Conservation (phyloP, 2,329 filamentous ascomycete genomes). For the Aspergillus sergii region DNA sequence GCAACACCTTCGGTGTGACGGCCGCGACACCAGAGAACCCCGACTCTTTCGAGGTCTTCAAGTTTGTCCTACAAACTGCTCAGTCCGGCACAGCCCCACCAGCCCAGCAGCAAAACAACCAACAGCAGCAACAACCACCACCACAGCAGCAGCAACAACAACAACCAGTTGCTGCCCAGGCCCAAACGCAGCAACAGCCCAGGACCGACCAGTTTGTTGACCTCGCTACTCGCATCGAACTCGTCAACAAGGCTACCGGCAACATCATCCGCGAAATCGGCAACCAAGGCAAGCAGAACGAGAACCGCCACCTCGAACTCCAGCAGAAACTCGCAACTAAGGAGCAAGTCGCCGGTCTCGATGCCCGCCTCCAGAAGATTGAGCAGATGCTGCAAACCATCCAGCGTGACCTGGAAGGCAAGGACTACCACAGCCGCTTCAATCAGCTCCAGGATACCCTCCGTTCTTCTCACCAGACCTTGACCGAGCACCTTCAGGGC, state of each 20-base stretch:
- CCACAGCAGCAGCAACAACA: slow-evolving; percentile 18
- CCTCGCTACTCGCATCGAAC: slow-evolving; percentile 77
- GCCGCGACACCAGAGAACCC: slow-evolving; percentile 88
- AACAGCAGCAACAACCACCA: slow-evolving; percentile 14
- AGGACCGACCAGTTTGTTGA: slow-evolving; percentile 71
- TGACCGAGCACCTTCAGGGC: slow-evolving; percentile 55
- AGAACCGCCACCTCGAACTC: slow-evolving; percentile 58
- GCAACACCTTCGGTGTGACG: slow-evolving; percentile 84
- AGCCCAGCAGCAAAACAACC: slow-evolving; percentile 16
- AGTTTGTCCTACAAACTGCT: slow-evolving; percentile 70
- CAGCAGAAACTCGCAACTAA: slow-evolving; percentile 38
- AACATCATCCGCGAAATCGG: slow-evolving; percentile 57
- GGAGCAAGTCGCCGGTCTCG: slow-evolving; percentile 43
- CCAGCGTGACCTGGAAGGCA: slow-evolving; percentile 57
- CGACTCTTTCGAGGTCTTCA: slow-evolving; percentile 93
- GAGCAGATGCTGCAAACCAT: slow-evolving; percentile 55
- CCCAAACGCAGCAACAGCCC: slow-evolving; percentile 40
- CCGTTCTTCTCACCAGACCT: slow-evolving; percentile 54
- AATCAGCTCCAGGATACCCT: slow-evolving; percentile 57
- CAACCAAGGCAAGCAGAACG: slow-evolving; percentile 53
- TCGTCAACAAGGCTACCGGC: slow-evolving; percentile 62
- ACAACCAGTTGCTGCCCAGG: slow-evolving; percentile 30
- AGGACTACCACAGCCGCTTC: slow-evolving; percentile 60
- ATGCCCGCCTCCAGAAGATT: slow-evolving; percentile 55
- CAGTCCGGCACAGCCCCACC: slow-evolving; percentile 22